Evolutionary conservation across 1,284 basidiomycete genomes (phyloP).

Genomic region (Bondarzewia mesenterica): DNA sequence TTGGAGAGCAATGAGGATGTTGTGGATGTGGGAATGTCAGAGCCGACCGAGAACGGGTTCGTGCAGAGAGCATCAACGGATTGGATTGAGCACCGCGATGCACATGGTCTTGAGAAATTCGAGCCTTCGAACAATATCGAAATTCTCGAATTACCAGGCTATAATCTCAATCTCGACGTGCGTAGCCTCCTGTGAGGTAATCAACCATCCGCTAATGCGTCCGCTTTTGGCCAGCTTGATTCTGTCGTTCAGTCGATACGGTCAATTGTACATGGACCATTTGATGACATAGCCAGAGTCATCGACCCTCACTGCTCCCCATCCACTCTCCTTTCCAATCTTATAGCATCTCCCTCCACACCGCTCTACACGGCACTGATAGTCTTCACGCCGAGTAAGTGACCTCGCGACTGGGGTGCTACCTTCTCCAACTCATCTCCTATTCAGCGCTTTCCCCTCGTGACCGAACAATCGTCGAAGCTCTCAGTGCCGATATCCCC

Average conservation of each 20-base stretch:
- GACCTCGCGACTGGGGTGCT: neutral
- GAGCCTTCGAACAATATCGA: conserved; percentile 58
- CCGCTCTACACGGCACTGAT: conserved; percentile 47
- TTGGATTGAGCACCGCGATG: conserved; percentile 59
- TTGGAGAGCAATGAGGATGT: conserved; percentile 58
- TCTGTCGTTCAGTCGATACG: conserved; percentile 22
- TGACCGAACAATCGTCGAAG: conserved; percentile 38
- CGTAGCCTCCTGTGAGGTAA: conserved; percentile 12
- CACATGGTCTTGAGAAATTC: conserved; percentile 54
- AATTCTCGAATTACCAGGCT: conserved; percentile 41
- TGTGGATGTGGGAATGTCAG: conserved; percentile 50
- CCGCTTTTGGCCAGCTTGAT: conserved; percentile 5
- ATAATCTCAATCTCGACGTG: conserved; percentile 36
- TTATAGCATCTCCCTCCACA: conserved; percentile 40
- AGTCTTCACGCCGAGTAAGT: conserved; percentile 28
- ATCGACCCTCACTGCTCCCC: conserved; percentile 42
- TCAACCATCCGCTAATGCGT: neutral
- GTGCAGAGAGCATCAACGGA: conserved; percentile 53
- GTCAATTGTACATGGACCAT: conserved; percentile 46
- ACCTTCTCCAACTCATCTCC: conserved; percentile 18
- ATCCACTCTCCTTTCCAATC: conserved; percentile 37
- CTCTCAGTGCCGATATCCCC: conserved; percentile 47
- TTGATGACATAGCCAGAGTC: conserved; percentile 39
- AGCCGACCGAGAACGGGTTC: conserved; percentile 30
- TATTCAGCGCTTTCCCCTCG: conserved; percentile 19